Percentiles rank a stretch among this genome's conserved stretches.
These are phyloP conservation scores for Tricholoma sp. DNA, from an alignment of 768 basidiomycete genomes.

Conservation along the genomic window DNA sequence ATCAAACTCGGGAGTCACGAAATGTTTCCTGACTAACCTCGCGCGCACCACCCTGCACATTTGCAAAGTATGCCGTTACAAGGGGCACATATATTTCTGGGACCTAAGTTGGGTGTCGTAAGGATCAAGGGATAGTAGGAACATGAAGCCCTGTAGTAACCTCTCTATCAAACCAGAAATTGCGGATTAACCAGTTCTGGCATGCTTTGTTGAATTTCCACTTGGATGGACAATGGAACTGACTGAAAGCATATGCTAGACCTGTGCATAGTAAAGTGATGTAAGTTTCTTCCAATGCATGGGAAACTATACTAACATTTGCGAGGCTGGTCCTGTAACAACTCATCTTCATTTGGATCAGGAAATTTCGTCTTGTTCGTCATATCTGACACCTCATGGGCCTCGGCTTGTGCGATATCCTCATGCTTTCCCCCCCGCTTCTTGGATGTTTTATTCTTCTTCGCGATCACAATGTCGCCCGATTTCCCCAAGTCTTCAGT, in stretches of 20 bases:
- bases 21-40: slow-evolving; percentile 26
- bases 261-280: slow-evolving; percentile 21
- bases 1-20: neutral
- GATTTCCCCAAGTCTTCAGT: neutral
- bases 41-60: slow-evolving; percentile 42
- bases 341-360: slow-evolving; percentile 36
- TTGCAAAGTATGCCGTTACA: slow-evolving; percentile 39
- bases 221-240: slow-evolving; percentile 37
- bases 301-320: slow-evolving; percentile 30
- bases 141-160: slow-evolving; percentile 26
- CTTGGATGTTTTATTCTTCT: slow-evolving; percentile 16
- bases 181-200: slow-evolving; percentile 71
- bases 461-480: neutral
- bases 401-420: slow-evolving; percentile 1
- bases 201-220: slow-evolving; percentile 77
- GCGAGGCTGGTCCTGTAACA: slow-evolving; percentile 31
- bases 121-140: neutral
- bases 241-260: slow-evolving; percentile 50
- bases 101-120: slow-evolving; percentile 30
- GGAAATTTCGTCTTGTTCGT: slow-evolving; percentile 35
- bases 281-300: neutral
- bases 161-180: slow-evolving; percentile 49
- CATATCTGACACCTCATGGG: neutral
- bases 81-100: slow-evolving; percentile 46
- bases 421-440: slow-evolving; percentile 17